Conservation (phyloP, 768 basidiomycete genomes). For the Cyclocybe cylindracea region DNA sequence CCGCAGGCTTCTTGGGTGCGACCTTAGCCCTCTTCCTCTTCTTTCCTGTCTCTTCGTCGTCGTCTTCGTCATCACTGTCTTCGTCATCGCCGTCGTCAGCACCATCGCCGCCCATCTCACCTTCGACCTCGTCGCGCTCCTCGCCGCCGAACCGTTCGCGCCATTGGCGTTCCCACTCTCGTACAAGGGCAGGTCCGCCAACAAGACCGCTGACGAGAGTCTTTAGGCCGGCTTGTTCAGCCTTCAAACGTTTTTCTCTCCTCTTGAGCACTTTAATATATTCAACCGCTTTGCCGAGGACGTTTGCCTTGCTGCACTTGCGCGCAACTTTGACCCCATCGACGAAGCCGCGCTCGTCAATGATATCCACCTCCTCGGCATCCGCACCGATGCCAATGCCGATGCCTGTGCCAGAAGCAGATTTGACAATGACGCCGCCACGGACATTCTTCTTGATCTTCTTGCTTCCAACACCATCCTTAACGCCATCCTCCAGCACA, state of each 20-base stretch:
- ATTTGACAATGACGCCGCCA: constrained; percentile 36
- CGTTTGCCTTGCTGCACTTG: constrained; percentile 90
- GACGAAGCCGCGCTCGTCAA: constrained; percentile 85
- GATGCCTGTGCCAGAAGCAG: constrained; percentile 30
- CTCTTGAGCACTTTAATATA: constrained; percentile 89
- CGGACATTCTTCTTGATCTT: constrained; percentile 50
- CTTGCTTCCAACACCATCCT: constrained; percentile 44
- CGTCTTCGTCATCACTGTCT: constrained; percentile 39
- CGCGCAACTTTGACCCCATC: constrained; percentile 92
- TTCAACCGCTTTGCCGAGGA: constrained; percentile 87
- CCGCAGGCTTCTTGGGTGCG: constrained; percentile 32
- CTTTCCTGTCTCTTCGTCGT: constrained; percentile 60
- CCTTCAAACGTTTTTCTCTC: constrained; percentile 67
- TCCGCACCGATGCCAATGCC: constrained; percentile 30
- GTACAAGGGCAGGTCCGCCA: constrained; percentile 68
- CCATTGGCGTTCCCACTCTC: constrained; percentile 81
- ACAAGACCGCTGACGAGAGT: constrained; percentile 70
- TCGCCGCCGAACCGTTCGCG: constrained; percentile 71
- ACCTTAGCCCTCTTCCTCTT: constrained; percentile 84
- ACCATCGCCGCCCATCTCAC: constrained; percentile 49
- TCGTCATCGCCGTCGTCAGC: constrained; percentile 62
- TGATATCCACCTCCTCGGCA: constrained; percentile 48
- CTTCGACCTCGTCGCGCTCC: constrained; percentile 69
- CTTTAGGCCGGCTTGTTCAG: constrained; percentile 77
- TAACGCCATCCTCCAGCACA: constrained; percentile 57